Base-by-base conservation (phyloP, 495 filamentous ascomycete genomes). In the Bacidia rubella region DNA sequence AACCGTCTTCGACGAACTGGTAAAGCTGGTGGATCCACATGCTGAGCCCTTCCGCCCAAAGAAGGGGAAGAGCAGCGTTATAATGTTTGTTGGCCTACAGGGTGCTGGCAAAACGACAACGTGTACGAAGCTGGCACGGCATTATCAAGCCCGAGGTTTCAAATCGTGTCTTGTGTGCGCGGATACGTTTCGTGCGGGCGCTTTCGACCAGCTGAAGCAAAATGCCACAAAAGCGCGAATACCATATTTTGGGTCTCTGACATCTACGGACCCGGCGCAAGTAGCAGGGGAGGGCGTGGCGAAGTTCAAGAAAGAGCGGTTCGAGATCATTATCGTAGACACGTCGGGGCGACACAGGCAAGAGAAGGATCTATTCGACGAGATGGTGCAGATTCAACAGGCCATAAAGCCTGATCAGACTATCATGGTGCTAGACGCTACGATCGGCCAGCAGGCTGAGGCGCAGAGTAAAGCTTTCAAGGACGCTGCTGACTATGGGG, bases 211-310 rank as follows among this genome's bases (percentile, higher is more conserved):
- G 70, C 70, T 99, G 58, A 99, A 97, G 65, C 92, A 99, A 67
- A 99, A 97, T 63, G 92, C 92, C 1, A 96, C 87, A 44, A 97
- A 96, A 67, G 92, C 93, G 11, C 95, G 95, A 74, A 97, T 99
- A 32, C 93, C 92, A 7, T 99, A 99, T 74, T 97, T 92, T 63
- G 92, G 92, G 60, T 90, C 85, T 54, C 70, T 97, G 47, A 97
- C 90, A 0, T 88, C 97, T 65, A 96, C 89, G 9, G 93, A 99
- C 64, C 92, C 92, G 1, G 90, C 88, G 3, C 79, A 87, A 23
- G 93, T 99, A 19, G 88, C 93, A 1, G 75, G 80, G 1, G 92
- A 97, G 60, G 92, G 92, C 64, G 93, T 99, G 11, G 89, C 94
- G 27, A 93, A 95, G 68, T 99, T 99, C 75, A 96, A 94, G 74